Percentiles rank a stretch among this genome's conserved stretches.
Evolutionary conservation across 2,329 filamentous ascomycete species (phyloP).

Genomic region (Fusarium sambucinum): DNA sequence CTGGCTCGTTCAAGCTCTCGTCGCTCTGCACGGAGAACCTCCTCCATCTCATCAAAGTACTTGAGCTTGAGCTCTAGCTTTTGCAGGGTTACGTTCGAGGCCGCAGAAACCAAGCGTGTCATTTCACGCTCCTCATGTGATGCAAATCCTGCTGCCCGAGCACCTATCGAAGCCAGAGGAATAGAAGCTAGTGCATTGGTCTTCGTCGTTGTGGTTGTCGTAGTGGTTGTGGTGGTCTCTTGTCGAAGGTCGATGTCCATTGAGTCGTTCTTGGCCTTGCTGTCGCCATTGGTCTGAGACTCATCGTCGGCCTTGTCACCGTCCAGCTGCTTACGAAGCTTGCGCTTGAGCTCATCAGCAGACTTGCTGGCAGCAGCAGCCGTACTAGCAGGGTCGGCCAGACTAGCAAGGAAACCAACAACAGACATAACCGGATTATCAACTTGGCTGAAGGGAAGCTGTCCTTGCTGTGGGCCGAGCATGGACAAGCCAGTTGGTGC

Average conservation of each 20-base stretch:
- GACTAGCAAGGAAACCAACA: conserved; percentile 90
- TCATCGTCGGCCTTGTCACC: conserved; percentile 55
- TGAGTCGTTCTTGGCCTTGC: conserved; percentile 68
- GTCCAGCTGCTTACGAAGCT: conserved; percentile 83
- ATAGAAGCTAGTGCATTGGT: conserved; percentile 75
- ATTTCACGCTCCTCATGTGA: conserved; percentile 98
- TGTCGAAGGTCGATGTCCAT: conserved; percentile 74
- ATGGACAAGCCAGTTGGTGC: conserved; percentile 70
- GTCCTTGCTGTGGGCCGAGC: conserved; percentile 79
- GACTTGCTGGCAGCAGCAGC: conserved; percentile 91
- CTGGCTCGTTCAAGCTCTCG: conserved; percentile 91
- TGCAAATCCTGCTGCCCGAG: conserved; percentile 86
- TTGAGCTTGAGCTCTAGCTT: conserved; percentile 96
- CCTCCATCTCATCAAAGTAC: conserved; percentile 97
- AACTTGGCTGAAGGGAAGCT: conserved; percentile 88
- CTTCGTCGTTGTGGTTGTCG: conserved; percentile 61
- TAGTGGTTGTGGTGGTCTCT: conserved; percentile 64
- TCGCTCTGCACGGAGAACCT: conserved; percentile 89
- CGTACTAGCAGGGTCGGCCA: conserved; percentile 90
- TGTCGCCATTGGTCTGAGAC: conserved; percentile 68
- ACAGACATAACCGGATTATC: conserved; percentile 98
- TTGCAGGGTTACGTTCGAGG: conserved; percentile 92
- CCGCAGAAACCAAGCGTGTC: conserved; percentile 90
- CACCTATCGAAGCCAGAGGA: conserved; percentile 86
- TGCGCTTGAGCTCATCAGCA: conserved; percentile 85